phyloP scores from a whole-genome alignment of 2,329 filamentous ascomycete species.

The Monosporascus sp. region DNA sequence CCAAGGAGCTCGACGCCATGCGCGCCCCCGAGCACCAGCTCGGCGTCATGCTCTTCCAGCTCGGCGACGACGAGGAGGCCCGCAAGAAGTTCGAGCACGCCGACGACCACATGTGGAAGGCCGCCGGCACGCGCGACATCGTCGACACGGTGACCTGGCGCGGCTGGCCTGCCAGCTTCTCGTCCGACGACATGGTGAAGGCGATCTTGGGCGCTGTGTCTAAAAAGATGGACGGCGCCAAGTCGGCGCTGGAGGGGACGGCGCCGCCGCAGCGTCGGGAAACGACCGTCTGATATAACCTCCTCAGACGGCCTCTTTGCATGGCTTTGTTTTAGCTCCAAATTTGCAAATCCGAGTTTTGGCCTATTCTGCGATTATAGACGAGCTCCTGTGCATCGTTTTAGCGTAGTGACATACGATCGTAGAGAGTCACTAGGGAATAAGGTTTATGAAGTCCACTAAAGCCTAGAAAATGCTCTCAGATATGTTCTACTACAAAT shows the following conservation, averaged over 20 bases:
- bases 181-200: slow-evolving; percentile 19
- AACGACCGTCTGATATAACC: slow-evolving; percentile 6
- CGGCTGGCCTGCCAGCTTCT: slow-evolving; percentile 17
- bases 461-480: too few species aligned
- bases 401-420: too few species aligned
- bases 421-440: too few species aligned
- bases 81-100: slow-evolving; percentile 17
- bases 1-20: slow-evolving; percentile 14
- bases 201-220: slow-evolving; percentile 15
- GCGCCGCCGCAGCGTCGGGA: slow-evolving; percentile 14
- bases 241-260: slow-evolving; percentile 13
- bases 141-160: slow-evolving; percentile 20
- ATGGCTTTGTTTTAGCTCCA: too few species aligned
- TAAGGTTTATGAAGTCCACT: too few species aligned
- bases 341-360: too few species aligned
- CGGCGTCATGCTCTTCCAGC: slow-evolving; percentile 21
- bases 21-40: slow-evolving; percentile 35
- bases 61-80: slow-evolving; percentile 19
- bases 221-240: slow-evolving; percentile 20
- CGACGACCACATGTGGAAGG: slow-evolving; percentile 17
- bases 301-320: too few species aligned
- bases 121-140: slow-evolving; percentile 16
- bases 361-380: too few species aligned
- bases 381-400: too few species aligned
- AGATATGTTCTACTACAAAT: too few species aligned